Evolutionary conservation across 1,284 basidiomycete species (phyloP).

Genomic region (Chiua sp.): DNA sequence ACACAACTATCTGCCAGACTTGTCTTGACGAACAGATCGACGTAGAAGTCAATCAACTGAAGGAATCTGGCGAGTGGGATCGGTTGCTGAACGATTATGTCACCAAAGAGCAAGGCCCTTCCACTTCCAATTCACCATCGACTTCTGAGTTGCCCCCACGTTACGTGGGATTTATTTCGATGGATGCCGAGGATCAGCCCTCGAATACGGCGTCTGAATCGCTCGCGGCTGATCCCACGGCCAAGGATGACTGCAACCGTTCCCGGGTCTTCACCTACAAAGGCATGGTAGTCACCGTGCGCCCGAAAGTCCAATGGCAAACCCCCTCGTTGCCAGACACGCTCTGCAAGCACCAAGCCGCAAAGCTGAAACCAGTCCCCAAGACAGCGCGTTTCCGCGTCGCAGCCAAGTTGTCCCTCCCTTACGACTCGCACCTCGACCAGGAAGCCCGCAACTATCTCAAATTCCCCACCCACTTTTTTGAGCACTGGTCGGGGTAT

Average conservation of each 20-base stretch:
- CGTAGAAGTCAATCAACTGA: constrained; percentile 12
- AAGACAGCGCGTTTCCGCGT: constrained; percentile 38
- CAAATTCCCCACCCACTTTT: constrained; percentile 37
- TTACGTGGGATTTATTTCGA: constrained; percentile 14
- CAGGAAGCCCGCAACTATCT: constrained; percentile 37
- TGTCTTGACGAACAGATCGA: constrained; percentile 28
- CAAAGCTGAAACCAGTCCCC: constrained; percentile 14
- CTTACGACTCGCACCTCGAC: constrained; percentile 23
- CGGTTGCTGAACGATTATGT: neutral
- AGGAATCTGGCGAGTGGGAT: constrained; percentile 21
- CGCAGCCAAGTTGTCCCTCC: constrained; percentile 32
- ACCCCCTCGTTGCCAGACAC: constrained; percentile 14
- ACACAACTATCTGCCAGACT: constrained; percentile 14
- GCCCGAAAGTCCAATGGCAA: constrained; percentile 22
- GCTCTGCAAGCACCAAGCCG: no score
- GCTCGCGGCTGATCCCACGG: neutral
- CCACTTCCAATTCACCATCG: neutral
- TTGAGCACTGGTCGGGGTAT: constrained; percentile 43
- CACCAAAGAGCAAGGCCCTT: neutral
- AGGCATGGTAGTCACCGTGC: constrained; percentile 7
- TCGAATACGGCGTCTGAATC: constrained; percentile 7
- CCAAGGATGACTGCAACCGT: constrained; percentile 1
- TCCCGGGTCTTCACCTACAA: constrained; percentile 8
- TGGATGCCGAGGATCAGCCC: constrained; percentile 2
- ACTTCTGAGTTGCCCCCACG: constrained; percentile 1